phyloP scores from a whole-genome alignment of 768 basidiomycete genomes.

The Tulasnella sp. region DNA sequence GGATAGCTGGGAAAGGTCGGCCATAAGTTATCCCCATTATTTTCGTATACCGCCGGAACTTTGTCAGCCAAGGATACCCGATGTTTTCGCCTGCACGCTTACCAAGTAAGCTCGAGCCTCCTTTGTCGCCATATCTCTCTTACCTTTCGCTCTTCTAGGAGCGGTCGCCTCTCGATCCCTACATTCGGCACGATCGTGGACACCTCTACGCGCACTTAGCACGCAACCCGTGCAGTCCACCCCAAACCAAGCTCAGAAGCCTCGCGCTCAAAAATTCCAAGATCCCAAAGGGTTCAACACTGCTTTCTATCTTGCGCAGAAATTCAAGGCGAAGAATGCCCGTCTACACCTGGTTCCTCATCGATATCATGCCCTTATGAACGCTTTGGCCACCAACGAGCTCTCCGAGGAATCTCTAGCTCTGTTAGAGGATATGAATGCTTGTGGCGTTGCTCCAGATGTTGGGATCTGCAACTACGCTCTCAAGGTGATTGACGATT shows the following conservation, averaged over 20 bases:
- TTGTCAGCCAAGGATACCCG: neutral
- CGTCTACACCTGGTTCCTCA: neutral
- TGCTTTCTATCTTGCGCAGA: neutral
- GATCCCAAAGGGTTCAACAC: neutral
- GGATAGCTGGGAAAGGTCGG: neutral
- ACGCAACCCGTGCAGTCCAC: neutral
- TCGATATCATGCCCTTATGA: slow-evolving; percentile 57
- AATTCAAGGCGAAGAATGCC: neutral
- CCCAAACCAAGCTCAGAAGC: neutral
- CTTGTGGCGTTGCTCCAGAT: slow-evolving; percentile 55
- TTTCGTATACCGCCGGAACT: neutral
- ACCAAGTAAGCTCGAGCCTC: neutral
- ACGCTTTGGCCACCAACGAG: slow-evolving; percentile 51
- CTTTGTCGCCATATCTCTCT: neutral
- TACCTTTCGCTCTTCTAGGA: neutral
- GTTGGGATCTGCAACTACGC: slow-evolving; percentile 61
- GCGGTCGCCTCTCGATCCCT: neutral
- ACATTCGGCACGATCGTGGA: neutral
- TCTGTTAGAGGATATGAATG: slow-evolving; percentile 69
- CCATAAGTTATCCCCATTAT: slow-evolving; percentile 12
- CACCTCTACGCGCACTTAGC: neutral
- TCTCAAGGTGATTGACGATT: slow-evolving; percentile 53
- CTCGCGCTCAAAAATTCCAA: neutral
- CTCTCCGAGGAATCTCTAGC: slow-evolving; percentile 61
- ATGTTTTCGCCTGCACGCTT: slow-evolving; percentile 7